Base-by-base conservation (phyloP, 371 early-diverging fungal species). In the Phascolomyces articulosus region DNA sequence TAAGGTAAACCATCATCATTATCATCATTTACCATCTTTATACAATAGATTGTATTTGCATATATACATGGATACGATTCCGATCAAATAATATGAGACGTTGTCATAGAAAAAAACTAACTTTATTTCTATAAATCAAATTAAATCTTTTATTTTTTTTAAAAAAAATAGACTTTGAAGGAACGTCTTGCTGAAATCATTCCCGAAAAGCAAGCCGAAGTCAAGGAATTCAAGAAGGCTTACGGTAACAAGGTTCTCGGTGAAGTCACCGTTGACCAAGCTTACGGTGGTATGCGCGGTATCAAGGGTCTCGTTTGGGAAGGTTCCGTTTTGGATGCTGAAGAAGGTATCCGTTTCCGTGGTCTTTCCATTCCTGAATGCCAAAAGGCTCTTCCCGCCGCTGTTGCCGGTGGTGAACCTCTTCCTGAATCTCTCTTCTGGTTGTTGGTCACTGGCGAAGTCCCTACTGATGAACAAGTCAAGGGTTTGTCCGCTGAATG, bases 281-380 rank as follows among this genome's bases (percentile, higher is more conserved):
- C 91, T 60, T 96, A 97, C 73, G 97, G 97, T 73, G 98, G 98
- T 78, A 98, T 98, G 97, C 94, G 98, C 81, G 98, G 98, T 64
- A 95, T 98, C 88, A 98, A 98, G 90, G 97, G 97, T 81, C 89
- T 98, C 72, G 87, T 98, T 74, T 96, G 95, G 95, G 98, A 98
- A 83, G 94, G 95, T 60, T 98, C 98, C 71, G 92, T 98, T 44
- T 88, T 98, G 66, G 98, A 98, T 80, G 87, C 98, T 65, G 93
- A 98, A 66, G 98, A 98, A 87, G 98, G 98, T 81, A 98, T 98
- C 80, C 93, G 96, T 72, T 98, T 98, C 96, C 96, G 96, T 74
- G 96, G 95, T 62, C 77, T 87, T 79, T 93, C 96, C 82, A 98
- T 98, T 74, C 95, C 97, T 62, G 97, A 98, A 73, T 96, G 97